Evolutionary conservation across 352 stramenopile genomes (phyloP), one percentile per base, ranked within the genome.

Genomic region (Phytophthora brassicae): DNA sequence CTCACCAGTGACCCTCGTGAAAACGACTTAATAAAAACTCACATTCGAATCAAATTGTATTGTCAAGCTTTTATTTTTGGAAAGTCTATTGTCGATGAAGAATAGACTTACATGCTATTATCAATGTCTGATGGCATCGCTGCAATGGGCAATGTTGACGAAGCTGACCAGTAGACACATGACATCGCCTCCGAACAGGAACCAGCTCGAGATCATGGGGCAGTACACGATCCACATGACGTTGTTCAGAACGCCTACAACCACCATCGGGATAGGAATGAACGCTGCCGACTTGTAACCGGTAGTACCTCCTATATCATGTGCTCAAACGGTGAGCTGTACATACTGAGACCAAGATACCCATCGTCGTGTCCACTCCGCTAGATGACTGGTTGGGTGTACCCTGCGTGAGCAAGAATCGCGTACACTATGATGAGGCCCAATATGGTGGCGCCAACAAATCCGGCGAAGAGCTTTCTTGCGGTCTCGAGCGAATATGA

Each of bases 211-310:
- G 26, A 71, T 60, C 66, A 75, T 68, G 11, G 64, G 63, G 44
- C 48, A 59, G 41, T 78, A 78, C 16, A 74, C 49, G 38, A 72
- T 67, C 71, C 71, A 79, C 53, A 74, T 66, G 39, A 59, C 38
- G 52, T 74, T 79, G 56, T 70, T 76, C 29, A 68, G 42, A 16
- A 60, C 61, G 22, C 71, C 71, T 0, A 60, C 53, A 13, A 41
- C 42, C 35, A 75, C 56, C 58, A 76, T 66, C 5, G 67, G 65
- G 49, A 79, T 76, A 14, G 64, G 71, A 33, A 79, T 74, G 45
- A 72, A 76, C 0, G 59, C 64, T n/a, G 68, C 71, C 12, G 48
- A 72, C 44, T 72, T 75, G 56, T 69, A 70, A 51, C 72, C n/a
- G n/a, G n/a, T n/a, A n/a, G 60, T 16, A 76, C 29, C 38, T 76